Evolutionary conservation across 2,329 filamentous ascomycete genomes (phyloP).

Genomic region (Beauveria australis): DNA sequence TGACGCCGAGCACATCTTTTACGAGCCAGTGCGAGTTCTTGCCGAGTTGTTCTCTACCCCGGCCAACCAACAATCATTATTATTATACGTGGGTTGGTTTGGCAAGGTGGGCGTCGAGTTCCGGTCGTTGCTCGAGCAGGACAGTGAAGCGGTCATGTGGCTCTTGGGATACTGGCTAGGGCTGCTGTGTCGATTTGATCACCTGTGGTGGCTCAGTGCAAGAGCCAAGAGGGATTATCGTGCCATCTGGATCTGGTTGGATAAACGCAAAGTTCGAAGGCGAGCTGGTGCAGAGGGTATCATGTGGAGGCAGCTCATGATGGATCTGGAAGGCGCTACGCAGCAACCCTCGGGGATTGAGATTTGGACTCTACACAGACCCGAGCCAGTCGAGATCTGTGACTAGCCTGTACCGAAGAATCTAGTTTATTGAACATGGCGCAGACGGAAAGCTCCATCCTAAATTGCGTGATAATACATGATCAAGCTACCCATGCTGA

Average conservation of each 20-base stretch:
- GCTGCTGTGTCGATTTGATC: conserved; percentile 16
- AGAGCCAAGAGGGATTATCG: conserved; percentile 14
- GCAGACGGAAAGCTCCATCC: background rate
- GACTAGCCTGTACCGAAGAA: background rate
- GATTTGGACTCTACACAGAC: background rate
- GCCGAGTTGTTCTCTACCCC: conserved; percentile 9
- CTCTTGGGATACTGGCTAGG: conserved; percentile 19
- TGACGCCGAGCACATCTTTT: conserved; percentile 8
- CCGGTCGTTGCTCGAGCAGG: conserved; percentile 13
- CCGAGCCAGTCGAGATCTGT: background rate
- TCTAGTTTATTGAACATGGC: background rate
- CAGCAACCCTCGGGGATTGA: background rate
- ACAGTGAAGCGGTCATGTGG: conserved; percentile 18
- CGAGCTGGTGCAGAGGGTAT: conserved; percentile 12
- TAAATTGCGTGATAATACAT: background rate
- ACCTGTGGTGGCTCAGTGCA: conserved; percentile 18
- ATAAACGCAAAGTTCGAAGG: conserved; percentile 9
- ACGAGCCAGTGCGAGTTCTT: conserved; percentile 14
- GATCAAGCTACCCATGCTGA: conserved; percentile 12
- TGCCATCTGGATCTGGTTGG: conserved; percentile 15
- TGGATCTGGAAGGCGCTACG: conserved; percentile 15
- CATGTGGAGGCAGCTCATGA: conserved; percentile 17
- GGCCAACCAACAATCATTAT: conserved; percentile 12
- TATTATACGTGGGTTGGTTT: conserved; percentile 17
- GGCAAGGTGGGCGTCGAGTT: conserved; percentile 16